Percentiles rank a stretch among this genome's conserved stretches.
Conservation (phyloP, 2,329 filamentous ascomycete genomes). For the Cladorrhinum sp. region DNA sequence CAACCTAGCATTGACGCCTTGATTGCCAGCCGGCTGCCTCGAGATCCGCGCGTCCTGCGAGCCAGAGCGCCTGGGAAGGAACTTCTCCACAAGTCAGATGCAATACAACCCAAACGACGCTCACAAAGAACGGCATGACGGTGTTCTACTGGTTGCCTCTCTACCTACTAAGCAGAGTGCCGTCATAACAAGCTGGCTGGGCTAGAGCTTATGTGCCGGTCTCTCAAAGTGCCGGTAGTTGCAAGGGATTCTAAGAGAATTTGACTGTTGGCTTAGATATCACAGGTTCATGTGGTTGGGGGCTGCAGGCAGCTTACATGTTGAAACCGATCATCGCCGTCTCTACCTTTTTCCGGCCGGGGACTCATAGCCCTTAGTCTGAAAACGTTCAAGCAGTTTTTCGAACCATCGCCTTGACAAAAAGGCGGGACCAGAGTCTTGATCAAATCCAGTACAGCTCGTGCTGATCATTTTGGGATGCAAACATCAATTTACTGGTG, state of each 20-base stretch:
- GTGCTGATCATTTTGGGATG: neutral
- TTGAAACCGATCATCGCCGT: neutral
- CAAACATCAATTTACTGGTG: neutral
- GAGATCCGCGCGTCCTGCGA: constrained; percentile 14
- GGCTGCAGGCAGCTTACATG: neutral
- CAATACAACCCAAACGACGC: constrained; percentile 19
- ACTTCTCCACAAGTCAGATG: constrained; percentile 20
- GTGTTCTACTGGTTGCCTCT: constrained; percentile 3
- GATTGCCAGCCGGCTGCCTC: constrained; percentile 16
- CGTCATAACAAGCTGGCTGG: neutral
- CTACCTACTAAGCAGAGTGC: neutral
- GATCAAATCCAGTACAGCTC: neutral
- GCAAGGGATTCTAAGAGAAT: constrained; percentile 1
- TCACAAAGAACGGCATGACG: neutral
- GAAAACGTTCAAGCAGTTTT: neutral
- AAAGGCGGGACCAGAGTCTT: neutral
- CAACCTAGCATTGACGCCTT: constrained; percentile 15
- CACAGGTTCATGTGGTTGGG: neutral
- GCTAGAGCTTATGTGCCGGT: neutral
- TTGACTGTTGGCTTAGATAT: neutral
- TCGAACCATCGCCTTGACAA: neutral
- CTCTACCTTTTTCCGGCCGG: neutral
- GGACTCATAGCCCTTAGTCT: neutral
- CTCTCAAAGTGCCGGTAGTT: constrained; percentile 20
- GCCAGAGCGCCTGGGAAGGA: constrained; percentile 15